Base-by-base conservation (phyloP, 1,139 yeast genomes). In the Yamadazyma mexicana region DNA sequence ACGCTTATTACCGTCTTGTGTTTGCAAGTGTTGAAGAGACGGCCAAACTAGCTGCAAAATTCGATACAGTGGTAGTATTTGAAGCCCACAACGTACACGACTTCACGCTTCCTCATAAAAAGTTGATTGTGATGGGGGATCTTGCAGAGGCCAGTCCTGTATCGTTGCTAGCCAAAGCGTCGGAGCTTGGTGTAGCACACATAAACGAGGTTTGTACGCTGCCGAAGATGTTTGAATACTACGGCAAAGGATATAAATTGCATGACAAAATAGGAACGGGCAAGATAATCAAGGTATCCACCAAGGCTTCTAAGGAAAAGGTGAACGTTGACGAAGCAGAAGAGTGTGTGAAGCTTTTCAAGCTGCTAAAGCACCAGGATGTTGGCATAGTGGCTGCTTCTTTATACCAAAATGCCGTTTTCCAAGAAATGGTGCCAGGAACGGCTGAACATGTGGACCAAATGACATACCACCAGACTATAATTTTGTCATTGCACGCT, bases 301-400 rank as follows among this genome's bases (percentile, higher is more conserved):
- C 17, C 2, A 23, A 6, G 16, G 8, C 9, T 10, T 18, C 38
- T 3, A 37, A 26, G 7, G 17, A 26, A 2, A 40, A 42, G 12
- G 50, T 47, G 8, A 40, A 43, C 31, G 44, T 48, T 2, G 33
- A 30, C 3, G 47, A 49, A 37, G 53, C 49, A 3, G 47, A 48
- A 39, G 28, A 29, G 8, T 33, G 39, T 22, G 17, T 39, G 2
- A 37, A 37, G 8, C 17, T 46, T 10, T 34, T 17, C 23, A 38
- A 38, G n/a, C 22, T 32, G 16, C 11, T 46, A 15, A 28, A 28
- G 4, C 32, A 35, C 16, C 12, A 33, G 12, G 47, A 40, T 25
- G 48, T 38, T 10, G 38, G 40, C n/a, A 17, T 49, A 9, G 40
- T 44, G 1, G 38, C 44, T 6, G 38, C 38, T n/a, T 40, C 45